Conservation (phyloP, 805 yeast species). For the Candida cerambycidarum region DNA sequence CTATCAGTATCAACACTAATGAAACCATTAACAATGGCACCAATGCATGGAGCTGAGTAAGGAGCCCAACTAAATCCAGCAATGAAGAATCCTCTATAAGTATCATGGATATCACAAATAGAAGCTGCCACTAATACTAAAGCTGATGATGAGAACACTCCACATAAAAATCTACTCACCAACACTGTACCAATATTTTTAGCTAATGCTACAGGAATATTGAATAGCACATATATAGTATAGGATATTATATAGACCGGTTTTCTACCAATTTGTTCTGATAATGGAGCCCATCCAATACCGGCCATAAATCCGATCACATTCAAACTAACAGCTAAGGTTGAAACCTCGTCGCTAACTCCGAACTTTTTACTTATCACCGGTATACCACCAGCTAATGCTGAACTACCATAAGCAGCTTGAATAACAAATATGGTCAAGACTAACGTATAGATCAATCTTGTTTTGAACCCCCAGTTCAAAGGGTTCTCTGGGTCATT, state of each 20-base stretch:
- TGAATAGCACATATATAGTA: constrained; percentile 71
- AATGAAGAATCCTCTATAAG: constrained; percentile 83
- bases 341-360: constrained; percentile 78
- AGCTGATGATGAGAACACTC: constrained; percentile 82
- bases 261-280: constrained; percentile 83
- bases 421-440: constrained; percentile 75
- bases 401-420: constrained; percentile 92
- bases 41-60: constrained; percentile 88
- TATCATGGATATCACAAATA: constrained; percentile 82
- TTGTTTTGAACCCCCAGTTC: constrained; percentile 63
- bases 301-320: constrained; percentile 87
- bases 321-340: constrained; percentile 79
- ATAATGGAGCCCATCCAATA: constrained; percentile 82
- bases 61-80: constrained; percentile 92
- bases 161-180: constrained; percentile 83
- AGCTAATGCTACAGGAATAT: constrained; percentile 83
- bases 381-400: constrained; percentile 83
- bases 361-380: constrained; percentile 62
- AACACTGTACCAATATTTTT: constrained; percentile 79
- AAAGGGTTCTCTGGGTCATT: constrained; percentile 89
- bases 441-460: constrained; percentile 68
- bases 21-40: constrained; percentile 87
- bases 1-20: constrained; percentile 69
- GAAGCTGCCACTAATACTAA: constrained; percentile 88
- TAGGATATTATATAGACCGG: constrained; percentile 80